These are phyloP conservation scores for Fusarium equiseti DNA, from an alignment of 2,329 filamentous ascomycete species.

Conservation along the genomic window DNA sequence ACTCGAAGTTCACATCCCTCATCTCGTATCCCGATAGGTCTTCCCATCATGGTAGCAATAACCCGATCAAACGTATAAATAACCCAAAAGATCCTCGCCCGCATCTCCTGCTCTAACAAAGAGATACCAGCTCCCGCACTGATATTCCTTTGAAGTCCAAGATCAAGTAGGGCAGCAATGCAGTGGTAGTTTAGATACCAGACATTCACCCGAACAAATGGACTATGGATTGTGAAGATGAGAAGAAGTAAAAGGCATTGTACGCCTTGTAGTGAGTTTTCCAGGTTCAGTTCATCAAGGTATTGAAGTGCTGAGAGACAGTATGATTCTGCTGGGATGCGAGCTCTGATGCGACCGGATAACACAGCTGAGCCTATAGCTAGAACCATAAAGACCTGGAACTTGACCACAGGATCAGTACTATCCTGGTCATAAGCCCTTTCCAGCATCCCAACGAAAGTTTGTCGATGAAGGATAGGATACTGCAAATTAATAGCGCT, in stretches of 20 bases:
- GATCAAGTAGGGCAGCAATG: conserved; percentile 62
- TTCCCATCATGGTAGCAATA: conserved; percentile 67
- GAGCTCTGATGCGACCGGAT: conserved; percentile 57
- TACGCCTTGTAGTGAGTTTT: conserved; percentile 62
- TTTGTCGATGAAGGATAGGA: conserved; percentile 61
- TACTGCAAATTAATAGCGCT: conserved; percentile 61
- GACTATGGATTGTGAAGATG: conserved; percentile 64
- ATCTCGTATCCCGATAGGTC: conserved; percentile 66
- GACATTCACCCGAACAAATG: conserved; percentile 61
- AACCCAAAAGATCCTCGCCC: conserved; percentile 68
- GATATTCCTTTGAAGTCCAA: conserved; percentile 65
- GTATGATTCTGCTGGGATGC: conserved; percentile 62
- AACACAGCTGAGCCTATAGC: conserved; percentile 62
- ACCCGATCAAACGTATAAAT: conserved; percentile 64
- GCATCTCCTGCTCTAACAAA: conserved; percentile 63
- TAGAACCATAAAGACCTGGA: conserved; percentile 66
- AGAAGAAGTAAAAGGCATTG: conserved; percentile 62
- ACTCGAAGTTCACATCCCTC: conserved; percentile 66
- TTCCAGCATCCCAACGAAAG: conserved; percentile 56
- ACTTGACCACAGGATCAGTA: conserved; percentile 51
- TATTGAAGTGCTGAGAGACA: conserved; percentile 61
- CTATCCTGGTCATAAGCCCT: conserved; percentile 51
- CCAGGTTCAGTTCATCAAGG: conserved; percentile 60
- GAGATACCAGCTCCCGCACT: conserved; percentile 58
- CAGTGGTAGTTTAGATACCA: conserved; percentile 70